phyloP scores from a whole-genome alignment of 805 yeast genomes.

The Barnettozyma vustinii region DNA sequence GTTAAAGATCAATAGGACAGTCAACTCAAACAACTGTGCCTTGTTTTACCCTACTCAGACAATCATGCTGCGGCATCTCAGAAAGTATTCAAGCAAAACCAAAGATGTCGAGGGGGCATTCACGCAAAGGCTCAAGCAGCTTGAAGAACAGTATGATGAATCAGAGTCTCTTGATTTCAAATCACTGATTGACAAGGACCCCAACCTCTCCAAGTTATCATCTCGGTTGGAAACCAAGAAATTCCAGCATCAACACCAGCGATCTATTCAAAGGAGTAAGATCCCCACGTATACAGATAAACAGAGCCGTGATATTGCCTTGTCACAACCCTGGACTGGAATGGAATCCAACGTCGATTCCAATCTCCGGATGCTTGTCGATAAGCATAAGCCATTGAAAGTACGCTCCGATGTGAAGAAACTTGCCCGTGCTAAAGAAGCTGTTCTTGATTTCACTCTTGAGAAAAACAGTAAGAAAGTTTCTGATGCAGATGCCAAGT shows the following conservation, averaged over 20 bases:
- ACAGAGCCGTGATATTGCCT: constrained; percentile 43
- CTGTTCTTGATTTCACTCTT: constrained; percentile 50
- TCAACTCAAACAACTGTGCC: no score
- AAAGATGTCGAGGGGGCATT: constrained; percentile 19
- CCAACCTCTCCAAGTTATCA: constrained; percentile 22
- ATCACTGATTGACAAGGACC: constrained; percentile 23
- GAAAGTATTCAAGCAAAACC: constrained; percentile 2
- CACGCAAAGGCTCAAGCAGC: constrained; percentile 22
- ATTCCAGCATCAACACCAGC: constrained; percentile 36
- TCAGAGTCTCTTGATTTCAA: constrained; percentile 22
- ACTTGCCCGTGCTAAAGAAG: constrained; percentile 57
- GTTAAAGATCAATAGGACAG: no score
- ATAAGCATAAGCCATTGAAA: constrained; percentile 38
- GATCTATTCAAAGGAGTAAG: constrained; percentile 35
- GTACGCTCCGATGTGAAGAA: constrained; percentile 30
- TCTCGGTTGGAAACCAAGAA: constrained; percentile 27
- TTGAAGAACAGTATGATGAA: constrained; percentile 21
- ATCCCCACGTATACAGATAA: constrained; percentile 41
- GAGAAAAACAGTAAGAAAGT: constrained; percentile 30
- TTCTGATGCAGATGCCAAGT: constrained; percentile 38
- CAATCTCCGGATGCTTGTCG: constrained; percentile 50
- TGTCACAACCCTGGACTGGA: constrained; percentile 55
- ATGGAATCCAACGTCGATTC: constrained; percentile 42
- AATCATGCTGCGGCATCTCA: not conserved
- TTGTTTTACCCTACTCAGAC: no score